These are phyloP conservation scores for Coniochaeta sp. DNA, from an alignment of 2,329 filamentous ascomycete species.

Conservation along the genomic window DNA sequence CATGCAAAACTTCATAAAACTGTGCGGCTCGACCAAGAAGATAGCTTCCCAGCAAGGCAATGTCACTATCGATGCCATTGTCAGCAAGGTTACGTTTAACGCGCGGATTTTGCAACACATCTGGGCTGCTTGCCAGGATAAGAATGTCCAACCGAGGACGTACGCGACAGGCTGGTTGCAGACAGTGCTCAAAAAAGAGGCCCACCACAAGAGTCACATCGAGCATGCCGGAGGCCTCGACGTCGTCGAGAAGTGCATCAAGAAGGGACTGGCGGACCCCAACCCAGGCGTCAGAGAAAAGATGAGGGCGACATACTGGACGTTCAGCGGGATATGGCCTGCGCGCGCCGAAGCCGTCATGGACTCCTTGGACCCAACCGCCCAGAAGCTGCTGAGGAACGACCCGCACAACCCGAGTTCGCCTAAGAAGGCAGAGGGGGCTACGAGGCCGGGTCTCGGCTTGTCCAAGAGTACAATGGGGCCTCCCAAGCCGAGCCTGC, in stretches of 20 bases:
- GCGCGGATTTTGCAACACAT: slow-evolving; percentile 79
- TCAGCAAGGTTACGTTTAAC: slow-evolving; percentile 74
- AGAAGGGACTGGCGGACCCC: slow-evolving; percentile 79
- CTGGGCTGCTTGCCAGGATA: slow-evolving; percentile 76
- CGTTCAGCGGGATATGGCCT: slow-evolving; percentile 71
- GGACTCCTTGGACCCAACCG: slow-evolving; percentile 67
- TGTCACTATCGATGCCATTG: slow-evolving; percentile 69
- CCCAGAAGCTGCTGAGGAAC: slow-evolving; percentile 73
- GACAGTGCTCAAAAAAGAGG: slow-evolving; percentile 71
- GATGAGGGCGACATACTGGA: slow-evolving; percentile 82
- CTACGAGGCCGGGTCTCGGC: slow-evolving; percentile 47
- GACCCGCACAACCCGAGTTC: slow-evolving; percentile 76
- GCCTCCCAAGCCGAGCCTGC: slow-evolving; percentile 57
- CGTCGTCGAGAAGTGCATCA: slow-evolving; percentile 78
- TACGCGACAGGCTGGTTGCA: slow-evolving; percentile 79
- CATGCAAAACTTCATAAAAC: slow-evolving; percentile 82
- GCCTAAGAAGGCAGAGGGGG: slow-evolving; percentile 44
- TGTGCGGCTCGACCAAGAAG: slow-evolving; percentile 86
- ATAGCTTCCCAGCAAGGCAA: slow-evolving; percentile 84
- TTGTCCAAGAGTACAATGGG: slow-evolving; percentile 57
- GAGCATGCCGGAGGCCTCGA: slow-evolving; percentile 83
- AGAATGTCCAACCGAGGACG: slow-evolving; percentile 80
- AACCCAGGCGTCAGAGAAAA: slow-evolving; percentile 86
- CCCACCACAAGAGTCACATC: slow-evolving; percentile 70
- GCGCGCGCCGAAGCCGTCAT: slow-evolving; percentile 73